A percentile compares a stretch with the other conserved stretches of the same genome.
Conservation (phyloP, 1,139 yeast species). For the Pichia sp. region DNA sequence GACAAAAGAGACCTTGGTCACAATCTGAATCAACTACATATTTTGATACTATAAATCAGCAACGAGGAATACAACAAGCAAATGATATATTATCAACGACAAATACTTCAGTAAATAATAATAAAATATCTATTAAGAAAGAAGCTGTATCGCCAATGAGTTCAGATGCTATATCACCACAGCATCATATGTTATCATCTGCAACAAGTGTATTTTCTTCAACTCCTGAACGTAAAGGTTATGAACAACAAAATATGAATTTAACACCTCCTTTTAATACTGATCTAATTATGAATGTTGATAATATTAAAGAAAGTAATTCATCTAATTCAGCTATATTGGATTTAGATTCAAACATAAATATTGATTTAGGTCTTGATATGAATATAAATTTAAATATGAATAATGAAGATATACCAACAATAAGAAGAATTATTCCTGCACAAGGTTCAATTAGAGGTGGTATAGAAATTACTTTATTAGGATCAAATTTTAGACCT, state of each 20-base stretch:
- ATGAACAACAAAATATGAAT: slow-evolving; percentile 1
- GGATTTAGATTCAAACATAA: not conserved
- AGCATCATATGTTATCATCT: slow-evolving; percentile 26
- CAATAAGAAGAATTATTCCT: slow-evolving; percentile 82
- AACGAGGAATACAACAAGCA: slow-evolving; percentile 14
- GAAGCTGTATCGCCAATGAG: slow-evolving; percentile 31
- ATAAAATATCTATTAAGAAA: slow-evolving; percentile 17
- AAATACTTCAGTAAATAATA: not conserved
- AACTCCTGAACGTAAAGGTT: slow-evolving; percentile 26
- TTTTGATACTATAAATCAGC: slow-evolving; percentile 26
- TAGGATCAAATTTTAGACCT: slow-evolving; percentile 80
- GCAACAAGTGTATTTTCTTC: slow-evolving; percentile 28
- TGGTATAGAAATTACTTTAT: slow-evolving; percentile 86
- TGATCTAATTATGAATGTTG: not conserved
- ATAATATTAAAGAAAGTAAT: not conserved
- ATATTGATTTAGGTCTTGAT: not conserved
- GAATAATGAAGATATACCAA: slow-evolving; percentile 35
- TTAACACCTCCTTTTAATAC: slow-evolving; percentile 2
- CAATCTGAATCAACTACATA: slow-evolving; percentile 26
- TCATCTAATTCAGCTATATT: not conserved
- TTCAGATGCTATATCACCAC: slow-evolving; percentile 30
- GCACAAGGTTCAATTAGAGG: slow-evolving; percentile 94
- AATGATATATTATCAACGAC: not conserved
- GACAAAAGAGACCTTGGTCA: slow-evolving; percentile 35
- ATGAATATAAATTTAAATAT: not conserved